Percentiles rank a stretch among this genome's conserved stretches.
Evolutionary conservation across 2,329 filamentous ascomycete species (phyloP).

Genomic region (Verticillium albo-atrum): DNA sequence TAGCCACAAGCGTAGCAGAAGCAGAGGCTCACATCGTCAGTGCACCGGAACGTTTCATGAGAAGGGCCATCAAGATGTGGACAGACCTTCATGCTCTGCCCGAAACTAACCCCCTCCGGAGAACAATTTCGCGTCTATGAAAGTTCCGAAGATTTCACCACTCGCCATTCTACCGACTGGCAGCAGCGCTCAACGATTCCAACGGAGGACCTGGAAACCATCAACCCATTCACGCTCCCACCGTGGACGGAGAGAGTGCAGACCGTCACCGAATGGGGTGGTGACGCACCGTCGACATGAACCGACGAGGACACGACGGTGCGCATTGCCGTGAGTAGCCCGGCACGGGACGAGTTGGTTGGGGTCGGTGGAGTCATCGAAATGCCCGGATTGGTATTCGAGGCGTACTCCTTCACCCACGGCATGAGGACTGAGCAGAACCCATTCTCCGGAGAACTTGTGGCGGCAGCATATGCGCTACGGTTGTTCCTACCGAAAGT

Average conservation of each 20-base stretch:
- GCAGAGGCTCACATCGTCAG: conserved; percentile 14
- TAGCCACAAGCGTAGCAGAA: conserved; percentile 14
- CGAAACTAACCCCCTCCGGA: conserved; percentile 4
- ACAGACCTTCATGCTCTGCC: conserved; percentile 3
- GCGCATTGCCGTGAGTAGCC: conserved; percentile 12
- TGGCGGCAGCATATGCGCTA: conserved; percentile 11
- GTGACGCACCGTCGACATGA: background rate
- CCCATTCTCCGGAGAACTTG: conserved; percentile 12
- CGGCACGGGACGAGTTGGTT: conserved; percentile 11
- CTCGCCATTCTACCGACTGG: background rate
- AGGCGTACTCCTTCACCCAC: conserved; percentile 13
- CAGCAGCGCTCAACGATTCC: conserved; percentile 10
- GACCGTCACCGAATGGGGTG: conserved; percentile 2
- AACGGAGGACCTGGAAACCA: conserved; percentile 6
- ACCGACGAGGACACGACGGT: background rate
- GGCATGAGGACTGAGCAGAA: conserved; percentile 12
- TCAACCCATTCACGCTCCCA: conserved; percentile 7
- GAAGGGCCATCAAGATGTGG: conserved; percentile 5
- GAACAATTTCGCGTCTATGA: background rate
- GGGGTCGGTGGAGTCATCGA: conserved; percentile 10
- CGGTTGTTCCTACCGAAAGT: conserved; percentile 5
- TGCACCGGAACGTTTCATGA: conserved; percentile 12
- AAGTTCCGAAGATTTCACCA: background rate
- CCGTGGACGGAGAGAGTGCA: conserved; percentile 5
- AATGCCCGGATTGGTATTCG: conserved; percentile 1